Evolutionary conservation across 202 grass and related monocot genomes (phyloP).

Genomic region (Setaria viridis): DNA sequence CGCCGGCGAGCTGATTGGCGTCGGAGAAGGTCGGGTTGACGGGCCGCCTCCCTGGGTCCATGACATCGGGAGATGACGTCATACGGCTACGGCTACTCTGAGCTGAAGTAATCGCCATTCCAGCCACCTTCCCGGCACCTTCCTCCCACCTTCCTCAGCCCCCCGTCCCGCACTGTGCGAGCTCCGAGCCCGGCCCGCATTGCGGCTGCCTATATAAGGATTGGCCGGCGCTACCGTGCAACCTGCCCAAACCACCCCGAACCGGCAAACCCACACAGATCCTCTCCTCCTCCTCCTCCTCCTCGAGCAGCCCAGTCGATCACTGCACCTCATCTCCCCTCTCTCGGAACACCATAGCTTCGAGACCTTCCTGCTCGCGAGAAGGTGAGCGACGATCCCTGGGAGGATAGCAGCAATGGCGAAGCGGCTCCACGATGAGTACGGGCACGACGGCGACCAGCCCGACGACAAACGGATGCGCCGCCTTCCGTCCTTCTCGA

Average conservation of each 20-base stretch:
- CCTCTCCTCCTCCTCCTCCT: background rate
- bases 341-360: background rate
- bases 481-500: constrained; percentile 73
- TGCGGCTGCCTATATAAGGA: constrained; percentile 33
- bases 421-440: constrained; percentile 64
- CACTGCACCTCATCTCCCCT: background rate
- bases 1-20: constrained; percentile 11
- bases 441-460: constrained; percentile 58
- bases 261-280: background rate
- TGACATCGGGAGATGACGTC: constrained; percentile 15
- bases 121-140: constrained; percentile 58
- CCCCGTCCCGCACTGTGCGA: background rate
- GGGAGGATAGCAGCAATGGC: constrained; percentile 56
- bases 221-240: background rate
- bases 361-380: background rate
- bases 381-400: background rate
- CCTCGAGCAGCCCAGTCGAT: background rate
- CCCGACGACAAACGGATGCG: constrained; percentile 64
- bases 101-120: constrained; percentile 27
- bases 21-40: background rate
- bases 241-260: constrained; percentile 3
- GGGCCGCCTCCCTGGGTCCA: background rate
- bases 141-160: constrained; percentile 46
- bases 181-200: background rate
- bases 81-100: background rate